Evolutionary conservation across 2,329 filamentous ascomycete genomes (phyloP).

Genomic region (Colletotrichum simmondsii): DNA sequence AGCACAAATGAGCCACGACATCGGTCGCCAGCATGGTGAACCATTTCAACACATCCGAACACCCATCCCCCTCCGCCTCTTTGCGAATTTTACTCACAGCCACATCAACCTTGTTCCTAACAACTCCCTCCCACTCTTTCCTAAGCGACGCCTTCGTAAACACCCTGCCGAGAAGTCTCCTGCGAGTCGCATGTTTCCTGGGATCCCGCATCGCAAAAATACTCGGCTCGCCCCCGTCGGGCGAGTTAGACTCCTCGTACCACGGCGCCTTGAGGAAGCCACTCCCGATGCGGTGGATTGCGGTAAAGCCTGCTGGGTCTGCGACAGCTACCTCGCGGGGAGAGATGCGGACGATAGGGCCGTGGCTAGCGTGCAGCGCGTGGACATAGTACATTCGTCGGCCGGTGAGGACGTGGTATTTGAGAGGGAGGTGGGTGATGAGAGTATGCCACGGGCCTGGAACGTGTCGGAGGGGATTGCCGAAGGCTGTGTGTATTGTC

Average conservation of each 20-base stretch:
- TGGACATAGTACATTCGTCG: slow-evolving; percentile 24
- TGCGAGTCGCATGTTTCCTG: slow-evolving; percentile 29
- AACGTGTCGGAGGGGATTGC: slow-evolving; percentile 16
- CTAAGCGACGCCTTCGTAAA: slow-evolving; percentile 51
- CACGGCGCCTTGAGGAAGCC: slow-evolving; percentile 22
- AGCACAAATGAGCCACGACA: slow-evolving; percentile 62
- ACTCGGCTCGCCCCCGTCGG: slow-evolving; percentile 15
- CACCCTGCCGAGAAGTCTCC: slow-evolving; percentile 53
- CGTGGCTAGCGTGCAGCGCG: slow-evolving; percentile 15
- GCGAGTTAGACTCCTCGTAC: slow-evolving; percentile 19
- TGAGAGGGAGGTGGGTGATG: slow-evolving; percentile 17
- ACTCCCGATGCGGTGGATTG: slow-evolving; percentile 24
- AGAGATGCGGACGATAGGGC: slow-evolving; percentile 22
- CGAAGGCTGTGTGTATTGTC: not conserved
- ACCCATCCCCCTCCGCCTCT: slow-evolving; percentile 50
- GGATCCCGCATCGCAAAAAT: slow-evolving; percentile 25
- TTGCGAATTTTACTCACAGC: slow-evolving; percentile 54
- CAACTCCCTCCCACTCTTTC: slow-evolving; percentile 40
- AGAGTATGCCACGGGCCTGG: slow-evolving; percentile 21
- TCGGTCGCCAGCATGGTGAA: slow-evolving; percentile 65
- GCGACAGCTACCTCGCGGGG: slow-evolving; percentile 20
- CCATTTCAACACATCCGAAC: slow-evolving; percentile 63
- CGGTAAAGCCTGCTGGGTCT: slow-evolving; percentile 4
- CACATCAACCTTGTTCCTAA: slow-evolving; percentile 49
- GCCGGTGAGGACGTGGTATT: slow-evolving; percentile 13